Evolutionary conservation across 2,329 filamentous ascomycete genomes (phyloP).

Genomic region (Colletotrichum lupini): DNA sequence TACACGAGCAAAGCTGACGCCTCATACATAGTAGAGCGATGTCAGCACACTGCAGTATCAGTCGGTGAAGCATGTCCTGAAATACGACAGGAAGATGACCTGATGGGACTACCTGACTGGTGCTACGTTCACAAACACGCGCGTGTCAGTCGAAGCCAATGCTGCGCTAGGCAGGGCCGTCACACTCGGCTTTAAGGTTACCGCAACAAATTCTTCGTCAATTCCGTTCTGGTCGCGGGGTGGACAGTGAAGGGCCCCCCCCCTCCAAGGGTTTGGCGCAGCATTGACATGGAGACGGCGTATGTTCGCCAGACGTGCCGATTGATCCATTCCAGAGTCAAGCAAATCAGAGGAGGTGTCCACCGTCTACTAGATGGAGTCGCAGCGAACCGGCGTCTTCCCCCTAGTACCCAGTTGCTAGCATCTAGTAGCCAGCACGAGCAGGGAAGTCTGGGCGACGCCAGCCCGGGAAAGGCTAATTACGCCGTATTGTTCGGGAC

Average conservation of each 20-base stretch:
- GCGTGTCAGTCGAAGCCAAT: background rate
- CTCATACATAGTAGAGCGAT: background rate
- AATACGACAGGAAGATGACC: background rate
- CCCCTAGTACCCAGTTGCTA: background rate
- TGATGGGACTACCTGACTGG: background rate
- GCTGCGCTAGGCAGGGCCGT: background rate
- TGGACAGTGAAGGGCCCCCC: background rate
- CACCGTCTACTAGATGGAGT: conserved; percentile 16
- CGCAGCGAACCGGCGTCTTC: conserved; percentile 5
- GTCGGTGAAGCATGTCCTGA: background rate
- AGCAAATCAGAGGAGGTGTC: conserved; percentile 21
- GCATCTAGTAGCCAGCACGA: background rate
- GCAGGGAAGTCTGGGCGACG: conserved; percentile 22
- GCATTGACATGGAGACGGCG: conserved; percentile 20
- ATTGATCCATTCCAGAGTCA: conserved; percentile 29
- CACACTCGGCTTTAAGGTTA: background rate
- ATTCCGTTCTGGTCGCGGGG: conserved; percentile 5
- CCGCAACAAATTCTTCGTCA: conserved; percentile 12
- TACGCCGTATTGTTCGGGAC: conserved; percentile 21
- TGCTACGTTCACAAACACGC: background rate
- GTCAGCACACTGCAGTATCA: background rate
- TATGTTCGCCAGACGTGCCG: conserved; percentile 29
- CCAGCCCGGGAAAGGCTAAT: conserved; percentile 34
- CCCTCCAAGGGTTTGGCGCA: conserved; percentile 24
- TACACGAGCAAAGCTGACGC: background rate